Evolutionary conservation across 208 protist species (phyloP).

Genomic region (Porcisia deanei): DNA sequence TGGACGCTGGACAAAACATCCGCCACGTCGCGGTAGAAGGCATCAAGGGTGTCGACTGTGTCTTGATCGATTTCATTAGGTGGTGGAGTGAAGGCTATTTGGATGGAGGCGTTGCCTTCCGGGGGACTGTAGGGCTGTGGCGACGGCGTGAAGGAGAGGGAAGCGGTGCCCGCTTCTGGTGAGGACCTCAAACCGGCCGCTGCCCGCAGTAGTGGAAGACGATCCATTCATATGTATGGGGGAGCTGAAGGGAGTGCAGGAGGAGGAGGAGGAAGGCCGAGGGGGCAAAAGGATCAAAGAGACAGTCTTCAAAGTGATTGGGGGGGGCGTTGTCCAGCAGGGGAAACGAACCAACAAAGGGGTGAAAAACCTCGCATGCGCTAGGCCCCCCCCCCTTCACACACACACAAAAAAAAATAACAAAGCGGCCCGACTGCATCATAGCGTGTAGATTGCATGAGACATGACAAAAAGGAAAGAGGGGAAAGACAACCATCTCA

Average conservation of each 20-base stretch:
- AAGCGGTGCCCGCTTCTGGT: not conserved
- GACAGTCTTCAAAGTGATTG: too few species aligned
- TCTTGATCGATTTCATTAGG: constrained; percentile 57
- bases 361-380: too few species aligned
- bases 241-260: not conserved
- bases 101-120: not conserved
- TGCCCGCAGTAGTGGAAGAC: constrained; percentile 19
- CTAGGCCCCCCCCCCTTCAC: too few species aligned
- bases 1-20: constrained; percentile 36
- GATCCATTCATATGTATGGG: constrained; percentile 29
- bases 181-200: constrained; percentile 18
- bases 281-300: not conserved
- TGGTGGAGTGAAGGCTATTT: constrained; percentile 34
- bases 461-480: too few species aligned
- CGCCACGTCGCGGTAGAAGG: constrained; percentile 63
- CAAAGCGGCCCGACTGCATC: too few species aligned
- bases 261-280: not conserved
- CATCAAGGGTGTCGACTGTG: constrained; percentile 61
- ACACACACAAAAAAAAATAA: too few species aligned
- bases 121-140: constrained; percentile 19
- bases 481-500: too few species aligned
- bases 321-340: too few species aligned
- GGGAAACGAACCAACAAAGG: too few species aligned
- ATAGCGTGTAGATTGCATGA: too few species aligned
- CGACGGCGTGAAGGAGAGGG: not conserved